Percentiles rank a stretch among this genome's conserved stretches.
These are phyloP conservation scores for Hypoxylon crocopeplum DNA, from an alignment of 495 filamentous ascomycete genomes.

Conservation along the genomic window DNA sequence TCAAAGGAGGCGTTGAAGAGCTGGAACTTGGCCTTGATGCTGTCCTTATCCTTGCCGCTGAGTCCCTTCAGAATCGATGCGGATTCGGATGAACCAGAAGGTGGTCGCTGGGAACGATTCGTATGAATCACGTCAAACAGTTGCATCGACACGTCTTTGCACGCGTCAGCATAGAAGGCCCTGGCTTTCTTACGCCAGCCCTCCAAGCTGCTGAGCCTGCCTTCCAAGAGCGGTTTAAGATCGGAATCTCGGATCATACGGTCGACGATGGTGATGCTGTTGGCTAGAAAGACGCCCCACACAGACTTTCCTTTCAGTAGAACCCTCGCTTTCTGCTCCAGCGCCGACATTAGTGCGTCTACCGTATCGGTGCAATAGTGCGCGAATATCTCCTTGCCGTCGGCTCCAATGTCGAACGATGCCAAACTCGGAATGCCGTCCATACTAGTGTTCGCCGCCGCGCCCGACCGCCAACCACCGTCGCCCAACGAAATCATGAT, in stretches of 20 bases:
- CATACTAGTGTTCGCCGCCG: slow-evolving; percentile 55
- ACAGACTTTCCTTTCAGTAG: slow-evolving; percentile 79
- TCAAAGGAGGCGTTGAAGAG: slow-evolving; percentile 92
- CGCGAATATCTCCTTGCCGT: slow-evolving; percentile 85
- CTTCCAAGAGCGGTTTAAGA: slow-evolving; percentile 73
- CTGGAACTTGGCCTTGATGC: slow-evolving; percentile 91
- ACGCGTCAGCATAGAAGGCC: slow-evolving; percentile 82
- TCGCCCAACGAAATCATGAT: slow-evolving; percentile 92
- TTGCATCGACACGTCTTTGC: slow-evolving; percentile 83
- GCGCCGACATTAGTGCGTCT: slow-evolving; percentile 74
- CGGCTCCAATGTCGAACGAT: slow-evolving; percentile 87
- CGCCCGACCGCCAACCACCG: slow-evolving; percentile 78
- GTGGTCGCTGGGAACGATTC: slow-evolving; percentile 69
- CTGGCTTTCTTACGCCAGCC: slow-evolving; percentile 85
- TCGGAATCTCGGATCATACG: slow-evolving; percentile 85
- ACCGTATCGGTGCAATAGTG: slow-evolving; percentile 88
- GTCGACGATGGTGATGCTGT: slow-evolving; percentile 85
- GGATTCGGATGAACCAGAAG: slow-evolving; percentile 70
- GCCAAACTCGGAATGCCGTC: slow-evolving; percentile 73
- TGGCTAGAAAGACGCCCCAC: slow-evolving; percentile 89
- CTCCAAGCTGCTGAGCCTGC: slow-evolving; percentile 70
- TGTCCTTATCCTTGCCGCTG: slow-evolving; percentile 88
- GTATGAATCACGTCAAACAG: slow-evolving; percentile 94
- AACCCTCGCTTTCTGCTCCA: slow-evolving; percentile 77
- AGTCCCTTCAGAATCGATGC: slow-evolving; percentile 82